Percentiles rank a stretch among this genome's conserved stretches.
These are phyloP conservation scores for Pistacia atlantica DNA, from an alignment of 345 rosid species.

Conservation along the genomic window DNA sequence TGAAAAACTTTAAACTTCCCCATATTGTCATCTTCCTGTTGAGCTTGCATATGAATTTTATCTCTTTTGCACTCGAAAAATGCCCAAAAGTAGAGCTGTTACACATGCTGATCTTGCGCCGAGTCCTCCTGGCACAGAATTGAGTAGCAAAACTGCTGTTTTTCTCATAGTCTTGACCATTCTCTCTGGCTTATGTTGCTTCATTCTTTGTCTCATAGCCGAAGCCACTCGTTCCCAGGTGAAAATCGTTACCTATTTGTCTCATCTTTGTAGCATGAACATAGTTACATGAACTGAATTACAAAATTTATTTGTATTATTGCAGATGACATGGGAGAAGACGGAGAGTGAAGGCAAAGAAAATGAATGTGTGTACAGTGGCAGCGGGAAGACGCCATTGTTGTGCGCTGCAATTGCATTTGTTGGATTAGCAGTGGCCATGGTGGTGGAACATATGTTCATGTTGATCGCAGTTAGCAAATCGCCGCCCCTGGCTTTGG, in stretches of 20 bases:
- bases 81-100: slow-evolving; percentile 58
- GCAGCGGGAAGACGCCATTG: slow-evolving; percentile 75
- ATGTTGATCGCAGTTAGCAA: slow-evolving; percentile 66
- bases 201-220: slow-evolving; percentile 77
- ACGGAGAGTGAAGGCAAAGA: slow-evolving; percentile 17
- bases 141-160: slow-evolving; percentile 72
- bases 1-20: slow-evolving; percentile 3
- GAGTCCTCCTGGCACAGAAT: slow-evolving; percentile 45
- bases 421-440: slow-evolving; percentile 57
- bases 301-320: neutral
- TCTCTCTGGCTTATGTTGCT: slow-evolving; percentile 72
- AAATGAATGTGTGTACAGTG: slow-evolving; percentile 62
- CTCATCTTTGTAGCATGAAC: neutral
- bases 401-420: slow-evolving; percentile 64
- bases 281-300: neutral
- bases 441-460: slow-evolving; percentile 71
- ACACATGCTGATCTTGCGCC: slow-evolving; percentile 90
- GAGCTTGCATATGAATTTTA: slow-evolving; percentile 22
- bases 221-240: slow-evolving; percentile 95
- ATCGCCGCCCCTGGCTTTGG: slow-evolving; percentile 52
- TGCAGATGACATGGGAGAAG: slow-evolving; percentile 61
- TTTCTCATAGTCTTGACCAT: slow-evolving; percentile 54
- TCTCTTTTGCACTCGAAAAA: slow-evolving; percentile 22
- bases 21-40: neutral
- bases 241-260: neutral